Evolutionary conservation across 176 grass and related monocot species (phyloP).

Genomic region (Aegilops sharonensis): DNA sequence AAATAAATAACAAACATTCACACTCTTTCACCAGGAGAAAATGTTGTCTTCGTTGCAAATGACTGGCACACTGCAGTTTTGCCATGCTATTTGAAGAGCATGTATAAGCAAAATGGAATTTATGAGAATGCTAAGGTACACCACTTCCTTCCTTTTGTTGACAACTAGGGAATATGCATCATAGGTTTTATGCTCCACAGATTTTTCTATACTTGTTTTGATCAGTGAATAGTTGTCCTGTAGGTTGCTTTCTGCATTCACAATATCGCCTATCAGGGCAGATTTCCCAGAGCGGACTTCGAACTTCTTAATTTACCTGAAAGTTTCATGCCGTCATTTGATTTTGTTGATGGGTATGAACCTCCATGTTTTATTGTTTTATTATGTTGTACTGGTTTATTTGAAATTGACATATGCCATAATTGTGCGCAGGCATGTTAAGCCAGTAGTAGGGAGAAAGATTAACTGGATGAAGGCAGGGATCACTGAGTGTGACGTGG

Average conservation of each 20-base stretch:
- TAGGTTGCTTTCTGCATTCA: slow-evolving; percentile 99
- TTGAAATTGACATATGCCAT: neutral
- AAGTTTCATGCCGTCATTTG: slow-evolving; percentile 75
- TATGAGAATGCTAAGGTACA: slow-evolving; percentile 81
- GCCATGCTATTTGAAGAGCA: slow-evolving; percentile 82
- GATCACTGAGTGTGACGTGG: slow-evolving; percentile 66
- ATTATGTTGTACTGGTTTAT: slow-evolving; percentile 12
- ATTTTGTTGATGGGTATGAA: slow-evolving; percentile 85
- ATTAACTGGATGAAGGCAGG: slow-evolving; percentile 93
- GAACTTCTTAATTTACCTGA: slow-evolving; percentile 75
- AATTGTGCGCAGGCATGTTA: slow-evolving; percentile 51
- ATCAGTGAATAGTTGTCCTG: slow-evolving; percentile 17
- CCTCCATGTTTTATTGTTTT: slow-evolving; percentile 11
- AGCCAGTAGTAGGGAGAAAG: slow-evolving; percentile 74
- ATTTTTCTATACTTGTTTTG: slow-evolving; percentile 7
- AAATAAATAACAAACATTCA: neutral
- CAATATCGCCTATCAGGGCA: slow-evolving; percentile 90
- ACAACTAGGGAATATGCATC: slow-evolving; percentile 4
- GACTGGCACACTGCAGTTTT: slow-evolving; percentile 87
- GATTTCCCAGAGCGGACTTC: slow-evolving; percentile 75
- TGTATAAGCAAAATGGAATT: slow-evolving; percentile 75
- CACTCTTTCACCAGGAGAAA: slow-evolving; percentile 55
- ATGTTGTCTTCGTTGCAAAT: slow-evolving; percentile 86
- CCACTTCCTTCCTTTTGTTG: neutral
- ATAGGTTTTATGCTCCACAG: slow-evolving; percentile 4